Base-by-base conservation (phyloP, 257 asterid genomes). In the Ilex aquifolium region DNA sequence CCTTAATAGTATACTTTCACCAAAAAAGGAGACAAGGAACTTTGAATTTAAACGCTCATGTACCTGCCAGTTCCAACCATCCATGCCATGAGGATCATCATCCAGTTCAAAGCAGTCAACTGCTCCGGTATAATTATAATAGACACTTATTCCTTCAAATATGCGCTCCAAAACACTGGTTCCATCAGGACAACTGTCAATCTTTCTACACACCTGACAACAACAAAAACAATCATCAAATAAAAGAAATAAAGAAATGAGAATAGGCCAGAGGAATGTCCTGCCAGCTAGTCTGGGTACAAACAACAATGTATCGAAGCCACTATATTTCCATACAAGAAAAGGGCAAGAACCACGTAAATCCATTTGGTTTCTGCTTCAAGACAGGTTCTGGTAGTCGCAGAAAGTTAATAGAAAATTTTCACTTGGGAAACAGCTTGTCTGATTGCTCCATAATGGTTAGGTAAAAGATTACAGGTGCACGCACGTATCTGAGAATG, bases 11-110 rank as follows among this genome's bases (percentile, higher is more conserved):
- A 7, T 44, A 44, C 9, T 7, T 8, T 8, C 9, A 44, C 9
- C 50, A 8, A 7, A 7, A 7, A 44, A 44, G 9, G 50, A 7
- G 50, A 44, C 11, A 44, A 44, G 13, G 0, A 13, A 7, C 0
- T 21, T 21, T 21, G 27, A 21, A 21, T 21, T 21, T 21, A 21
- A 21, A 21, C 27, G 27, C 27, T 42, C 12, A 11, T 53, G 2
- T 66, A 91, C 98, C 95, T 91, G 98, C 97, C 98, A 91, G 62
- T 86, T 76, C 98, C 95, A 91, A 59, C 98, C 98, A 42, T 71
- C 74, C 90, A 85, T 80, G 42, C 98, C 98, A 77, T 91, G 93
- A 71, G 95, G 97, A 56, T 91, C 97, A 53, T 91, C 96, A 32
- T 81, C 85, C 72, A 88, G 64, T 72, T 87, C 57, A 76, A 86